A percentile compares a stretch with the other conserved stretches of the same genome.
phyloP scores from a whole-genome alignment of 1,284 basidiomycete genomes.

The Porodaedalea pini region DNA sequence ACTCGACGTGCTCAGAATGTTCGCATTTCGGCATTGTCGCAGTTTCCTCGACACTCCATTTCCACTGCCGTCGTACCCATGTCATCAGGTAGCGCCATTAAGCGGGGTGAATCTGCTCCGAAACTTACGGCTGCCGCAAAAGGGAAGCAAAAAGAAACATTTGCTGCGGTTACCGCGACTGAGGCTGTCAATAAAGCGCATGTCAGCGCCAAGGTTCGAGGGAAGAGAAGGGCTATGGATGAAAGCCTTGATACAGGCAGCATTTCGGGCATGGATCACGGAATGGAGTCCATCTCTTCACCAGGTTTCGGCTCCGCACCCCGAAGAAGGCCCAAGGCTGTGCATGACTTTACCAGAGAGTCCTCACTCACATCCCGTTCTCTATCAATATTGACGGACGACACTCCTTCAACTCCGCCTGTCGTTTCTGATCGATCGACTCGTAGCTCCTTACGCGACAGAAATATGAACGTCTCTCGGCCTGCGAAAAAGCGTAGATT shows the following conservation, averaged over 20 bases:
- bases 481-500: conserved; percentile 4
- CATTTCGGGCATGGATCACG: not conserved
- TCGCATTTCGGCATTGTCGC: conserved; percentile 41
- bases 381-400: not conserved
- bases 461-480: not conserved
- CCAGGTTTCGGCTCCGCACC: not conserved
- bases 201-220: not conserved
- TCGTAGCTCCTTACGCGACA: not conserved
- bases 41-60: conserved; percentile 14
- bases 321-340: not conserved
- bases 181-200: not conserved
- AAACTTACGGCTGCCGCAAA: conserved; percentile 27
- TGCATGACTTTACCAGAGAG: not conserved
- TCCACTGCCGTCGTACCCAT: conserved; percentile 15
- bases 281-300: not conserved
- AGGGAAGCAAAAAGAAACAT: conserved; percentile 31
- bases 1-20: conserved; percentile 63
- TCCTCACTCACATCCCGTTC: not conserved
- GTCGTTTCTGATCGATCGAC: not conserved
- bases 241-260: not conserved
- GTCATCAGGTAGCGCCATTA: conserved; percentile 19
- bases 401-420: not conserved
- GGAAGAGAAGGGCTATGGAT: conserved; percentile 1
- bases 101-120: conserved; percentile 29
- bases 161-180: not conserved